Base-by-base conservation (phyloP, 106 monocot species). In the Allium fistulosum region DNA sequence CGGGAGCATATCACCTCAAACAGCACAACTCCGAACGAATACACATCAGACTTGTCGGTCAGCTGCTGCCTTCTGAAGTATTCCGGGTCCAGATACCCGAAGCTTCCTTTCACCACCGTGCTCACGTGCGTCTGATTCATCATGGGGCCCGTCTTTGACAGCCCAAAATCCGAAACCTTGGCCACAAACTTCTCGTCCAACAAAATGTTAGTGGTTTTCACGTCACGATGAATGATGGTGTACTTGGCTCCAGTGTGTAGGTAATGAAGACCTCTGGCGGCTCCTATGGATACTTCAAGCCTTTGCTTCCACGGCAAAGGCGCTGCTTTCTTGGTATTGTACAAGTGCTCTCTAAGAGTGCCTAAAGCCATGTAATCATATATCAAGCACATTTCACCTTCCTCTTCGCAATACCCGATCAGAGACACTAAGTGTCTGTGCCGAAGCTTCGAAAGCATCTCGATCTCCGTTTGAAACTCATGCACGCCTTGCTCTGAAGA, bases 371-470 rank as follows among this genome's bases (percentile, higher is more conserved):
- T 92, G 84, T 85, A 82, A 67, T 92, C 91, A 46, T 92, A 92
- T 4, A 92, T 84, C 15, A 92, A 67, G 45, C 82, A 73, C 92
- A 92, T 92, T 77, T 92, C 92, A 8, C 58, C 66, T 48, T 76
- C 69, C 58, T 92, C 88, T 57, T 92, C 85, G 79, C 92, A 88
- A 78, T 80, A 88, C 0, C 91, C 91, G 27, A 91, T 91, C 26
- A 91, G 66, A 46, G 91, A 91, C 17, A 91, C 91, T 27, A 91
- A 57, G 53, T 91, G 91, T 70, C 71, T 71, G 82, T 91, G 91
- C 7, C 91, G 73, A 18, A 89, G 89, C 84, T 89, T 94, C 16
- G 93, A 94, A 9, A 94, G 89, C 93, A 94, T 86, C 79, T 94
- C 85, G 1, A 94, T 89, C 77, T 94, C 93, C 4, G 72, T 72